Evolutionary conservation across 164 flowering plant species (phyloP).

Genomic region (Vitis riparia): DNA sequence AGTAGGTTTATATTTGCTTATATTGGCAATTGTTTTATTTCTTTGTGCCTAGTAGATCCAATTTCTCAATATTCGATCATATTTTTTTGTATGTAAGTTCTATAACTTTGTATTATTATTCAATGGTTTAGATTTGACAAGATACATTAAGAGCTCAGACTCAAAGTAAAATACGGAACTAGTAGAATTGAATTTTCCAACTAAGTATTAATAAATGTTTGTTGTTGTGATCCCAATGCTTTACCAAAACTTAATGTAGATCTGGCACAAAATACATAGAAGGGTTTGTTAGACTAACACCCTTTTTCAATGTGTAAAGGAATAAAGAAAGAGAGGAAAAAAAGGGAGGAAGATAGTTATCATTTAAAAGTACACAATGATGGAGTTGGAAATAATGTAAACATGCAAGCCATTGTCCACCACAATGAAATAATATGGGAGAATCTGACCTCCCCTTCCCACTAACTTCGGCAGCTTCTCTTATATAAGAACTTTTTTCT

Average conservation of each 20-base stretch:
- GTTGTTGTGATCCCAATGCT: conserved; percentile 1
- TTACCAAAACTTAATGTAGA: background rate
- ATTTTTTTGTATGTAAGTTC: no score
- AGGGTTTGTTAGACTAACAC: background rate
- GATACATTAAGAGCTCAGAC: no score
- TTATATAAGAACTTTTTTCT: conserved; percentile 7
- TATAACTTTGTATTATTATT: no score
- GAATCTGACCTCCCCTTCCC: conserved; percentile 6
- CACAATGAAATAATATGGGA: conserved; percentile 9
- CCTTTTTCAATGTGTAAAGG: background rate
- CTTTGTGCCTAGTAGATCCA: no score
- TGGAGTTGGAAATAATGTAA: conserved; percentile 15
- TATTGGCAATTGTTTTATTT: no score
- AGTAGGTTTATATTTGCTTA: no score
- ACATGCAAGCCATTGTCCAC: conserved; percentile 26
- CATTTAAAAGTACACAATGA: conserved; percentile 25
- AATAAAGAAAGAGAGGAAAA: background rate
- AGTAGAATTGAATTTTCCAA: no score
- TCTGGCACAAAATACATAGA: background rate
- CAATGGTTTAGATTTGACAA: no score
- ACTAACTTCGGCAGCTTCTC: background rate
- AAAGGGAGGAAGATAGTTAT: conserved; percentile 5
- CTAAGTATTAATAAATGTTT: background rate
- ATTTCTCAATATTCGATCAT: no score
- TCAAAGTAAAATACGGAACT: no score